Conservation (phyloP, 495 filamentous ascomycete genomes). For the Hypoxylon rickii region DNA sequence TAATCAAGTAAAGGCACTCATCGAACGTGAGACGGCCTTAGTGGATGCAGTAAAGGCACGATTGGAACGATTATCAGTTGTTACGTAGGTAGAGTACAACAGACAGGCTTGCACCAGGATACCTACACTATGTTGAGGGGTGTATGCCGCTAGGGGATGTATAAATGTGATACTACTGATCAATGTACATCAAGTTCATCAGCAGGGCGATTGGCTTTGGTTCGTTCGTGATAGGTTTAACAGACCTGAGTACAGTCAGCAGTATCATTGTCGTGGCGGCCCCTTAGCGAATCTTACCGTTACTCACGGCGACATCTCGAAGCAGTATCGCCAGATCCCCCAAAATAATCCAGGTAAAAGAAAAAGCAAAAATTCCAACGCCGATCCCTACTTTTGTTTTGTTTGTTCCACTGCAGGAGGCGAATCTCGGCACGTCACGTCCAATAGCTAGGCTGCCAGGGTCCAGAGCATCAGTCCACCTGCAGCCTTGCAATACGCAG, state of each 20-base stretch:
- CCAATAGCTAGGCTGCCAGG: slow-evolving; percentile 18
- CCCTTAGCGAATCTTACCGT: slow-evolving; percentile 30
- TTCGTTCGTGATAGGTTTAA: slow-evolving; percentile 26
- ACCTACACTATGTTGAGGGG: slow-evolving; percentile 2
- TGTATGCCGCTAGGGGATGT: slow-evolving; percentile 25
- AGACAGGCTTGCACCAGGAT: slow-evolving; percentile 14
- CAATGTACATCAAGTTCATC: slow-evolving; percentile 24
- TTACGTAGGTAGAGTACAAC: slow-evolving; percentile 24
- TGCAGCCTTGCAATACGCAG: slow-evolving; percentile 29
- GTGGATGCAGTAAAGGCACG: slow-evolving; percentile 59
- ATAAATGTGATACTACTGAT: slow-evolving; percentile 34
- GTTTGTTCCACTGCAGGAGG: slow-evolving; percentile 21
- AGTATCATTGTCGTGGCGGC: slow-evolving; percentile 29
- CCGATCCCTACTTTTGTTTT: slow-evolving; percentile 22
- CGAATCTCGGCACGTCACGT: slow-evolving; percentile 27
- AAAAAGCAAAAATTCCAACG: slow-evolving; percentile 10
- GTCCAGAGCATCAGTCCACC: slow-evolving; percentile 23
- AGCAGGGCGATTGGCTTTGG: slow-evolving; percentile 28
- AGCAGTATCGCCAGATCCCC: slow-evolving; percentile 25
- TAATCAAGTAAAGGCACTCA: slow-evolving; percentile 68
- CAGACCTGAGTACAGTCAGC: slow-evolving; percentile 30
- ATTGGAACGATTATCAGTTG: slow-evolving; percentile 51
- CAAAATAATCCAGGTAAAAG: slow-evolving; percentile 24
- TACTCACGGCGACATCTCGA: slow-evolving; percentile 33
- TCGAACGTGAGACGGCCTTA: slow-evolving; percentile 68